Conservation (phyloP, 768 basidiomycete species). For the Rhizopogon salebrosus region DNA sequence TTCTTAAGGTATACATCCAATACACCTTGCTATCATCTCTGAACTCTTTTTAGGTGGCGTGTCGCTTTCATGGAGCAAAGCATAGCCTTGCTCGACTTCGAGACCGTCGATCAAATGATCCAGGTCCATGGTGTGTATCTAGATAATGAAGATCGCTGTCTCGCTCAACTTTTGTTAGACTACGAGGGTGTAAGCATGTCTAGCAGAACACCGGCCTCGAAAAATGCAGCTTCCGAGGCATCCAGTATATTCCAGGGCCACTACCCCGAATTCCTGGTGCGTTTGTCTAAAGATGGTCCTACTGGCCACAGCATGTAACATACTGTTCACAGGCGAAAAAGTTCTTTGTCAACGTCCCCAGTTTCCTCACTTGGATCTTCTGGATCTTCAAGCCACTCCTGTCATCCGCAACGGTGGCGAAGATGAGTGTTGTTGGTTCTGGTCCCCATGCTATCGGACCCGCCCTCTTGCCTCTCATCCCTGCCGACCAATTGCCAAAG, state of each 20-base stretch:
- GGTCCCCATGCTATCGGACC: slow-evolving; percentile 54
- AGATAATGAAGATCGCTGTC: too few relatives aligned
- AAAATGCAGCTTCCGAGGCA: slow-evolving; percentile 71
- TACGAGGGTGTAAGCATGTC: slow-evolving; percentile 68
- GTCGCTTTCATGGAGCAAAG: slow-evolving; percentile 72
- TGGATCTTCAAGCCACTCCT: slow-evolving; percentile 78
- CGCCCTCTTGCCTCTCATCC: slow-evolving; percentile 54
- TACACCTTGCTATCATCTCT: neutral
- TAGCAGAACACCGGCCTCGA: slow-evolving; percentile 67
- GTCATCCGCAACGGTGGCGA: slow-evolving; percentile 67
- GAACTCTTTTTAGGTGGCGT: slow-evolving; percentile 54
- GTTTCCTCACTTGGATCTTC: slow-evolving; percentile 74
- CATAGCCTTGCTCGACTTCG: slow-evolving; percentile 62
- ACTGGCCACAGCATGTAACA: neutral
- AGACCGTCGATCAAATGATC: slow-evolving; percentile 63
- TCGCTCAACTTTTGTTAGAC: slow-evolving; percentile 35
- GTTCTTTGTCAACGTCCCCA: slow-evolving; percentile 80
- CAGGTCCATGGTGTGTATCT: slow-evolving; percentile 59
- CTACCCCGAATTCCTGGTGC: slow-evolving; percentile 75
- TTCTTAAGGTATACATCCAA: slow-evolving; percentile 57
- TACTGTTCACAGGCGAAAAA: slow-evolving; percentile 50
- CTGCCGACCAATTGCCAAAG: slow-evolving; percentile 53
- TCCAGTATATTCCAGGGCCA: slow-evolving; percentile 69
- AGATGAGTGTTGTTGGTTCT: slow-evolving; percentile 74
- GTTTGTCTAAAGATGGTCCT: slow-evolving; percentile 15